These are phyloP conservation scores for Macrocystidia cucumis DNA, from an alignment of 1,284 basidiomycete genomes.

Conservation along the genomic window DNA sequence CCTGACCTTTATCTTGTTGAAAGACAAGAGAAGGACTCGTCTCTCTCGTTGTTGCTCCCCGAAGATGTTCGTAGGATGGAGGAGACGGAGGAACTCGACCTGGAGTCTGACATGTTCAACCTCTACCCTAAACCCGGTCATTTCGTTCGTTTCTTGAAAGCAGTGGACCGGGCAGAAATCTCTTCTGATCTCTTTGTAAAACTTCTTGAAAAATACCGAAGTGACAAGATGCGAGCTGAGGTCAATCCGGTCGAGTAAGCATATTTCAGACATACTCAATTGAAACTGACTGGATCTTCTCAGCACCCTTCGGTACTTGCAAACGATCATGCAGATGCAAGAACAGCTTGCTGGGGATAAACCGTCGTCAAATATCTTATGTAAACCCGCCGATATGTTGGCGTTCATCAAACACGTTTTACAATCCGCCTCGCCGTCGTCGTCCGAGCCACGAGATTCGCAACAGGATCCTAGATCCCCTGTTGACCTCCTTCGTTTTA, in stretches of 20 bases:
- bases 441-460: not conserved
- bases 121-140: slow-evolving; percentile 67
- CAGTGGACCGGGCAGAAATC: slow-evolving; percentile 60
- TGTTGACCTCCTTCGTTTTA: too few relatives aligned
- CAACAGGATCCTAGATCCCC: too few relatives aligned
- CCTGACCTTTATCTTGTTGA: not conserved
- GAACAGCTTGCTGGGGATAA: slow-evolving; percentile 46
- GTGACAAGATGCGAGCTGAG: slow-evolving; percentile 31
- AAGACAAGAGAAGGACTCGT: slow-evolving; percentile 14
- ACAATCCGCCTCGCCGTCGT: slow-evolving; percentile 17
- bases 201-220: slow-evolving; percentile 65
- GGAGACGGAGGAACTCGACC: slow-evolving; percentile 34
- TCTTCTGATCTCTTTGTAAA: slow-evolving; percentile 66
- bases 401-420: slow-evolving; percentile 73
- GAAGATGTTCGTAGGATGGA: slow-evolving; percentile 33
- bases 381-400: slow-evolving; percentile 65
- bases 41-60: slow-evolving; percentile 42
- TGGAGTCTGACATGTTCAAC: slow-evolving; percentile 53
- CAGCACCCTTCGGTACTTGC: slow-evolving; percentile 56
- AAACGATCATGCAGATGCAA: slow-evolving; percentile 77
- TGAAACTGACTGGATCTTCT: not conserved
- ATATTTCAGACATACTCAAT: not conserved
- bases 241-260: slow-evolving; percentile 48
- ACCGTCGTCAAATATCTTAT: slow-evolving; percentile 60
- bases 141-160: slow-evolving; percentile 59